Evolutionary conservation across 2,329 filamentous ascomycete species (phyloP).

Genomic region (Aspergillus felis): DNA sequence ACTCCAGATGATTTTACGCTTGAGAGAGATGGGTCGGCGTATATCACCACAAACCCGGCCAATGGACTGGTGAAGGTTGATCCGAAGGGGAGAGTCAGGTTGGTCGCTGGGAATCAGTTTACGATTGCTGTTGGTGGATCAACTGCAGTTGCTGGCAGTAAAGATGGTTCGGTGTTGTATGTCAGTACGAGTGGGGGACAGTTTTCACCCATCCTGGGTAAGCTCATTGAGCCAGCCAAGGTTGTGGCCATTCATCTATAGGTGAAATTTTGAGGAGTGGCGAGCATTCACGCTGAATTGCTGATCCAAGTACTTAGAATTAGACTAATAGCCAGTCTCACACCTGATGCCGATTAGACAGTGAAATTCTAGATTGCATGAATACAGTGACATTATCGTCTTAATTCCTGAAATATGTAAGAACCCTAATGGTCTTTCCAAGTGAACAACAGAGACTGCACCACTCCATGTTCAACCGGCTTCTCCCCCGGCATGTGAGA

Average conservation of each 20-base stretch:
- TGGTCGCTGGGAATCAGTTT: slow-evolving; percentile 1
- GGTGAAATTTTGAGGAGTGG: too few species aligned
- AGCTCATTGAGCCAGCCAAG: slow-evolving; percentile 4
- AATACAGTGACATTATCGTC: too few species aligned
- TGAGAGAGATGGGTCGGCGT: slow-evolving; percentile 1
- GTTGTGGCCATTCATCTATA: not conserved
- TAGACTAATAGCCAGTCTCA: too few species aligned
- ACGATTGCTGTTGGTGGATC: not conserved
- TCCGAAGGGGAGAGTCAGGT: not conserved
- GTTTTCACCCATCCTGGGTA: slow-evolving; percentile 1
- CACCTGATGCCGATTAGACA: too few species aligned
- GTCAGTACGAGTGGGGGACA: slow-evolving; percentile 7
- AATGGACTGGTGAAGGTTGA: slow-evolving; percentile 5
- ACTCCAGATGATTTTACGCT: slow-evolving; percentile 4
- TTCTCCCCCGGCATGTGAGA: slow-evolving; percentile 14
- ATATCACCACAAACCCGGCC: slow-evolving; percentile 3
- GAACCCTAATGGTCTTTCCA: not conserved
- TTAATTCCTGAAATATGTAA: too few species aligned
- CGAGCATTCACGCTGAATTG: too few species aligned
- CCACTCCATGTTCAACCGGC: slow-evolving; percentile 13
- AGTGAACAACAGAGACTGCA: not conserved
- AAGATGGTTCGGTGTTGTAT: slow-evolving; percentile 2
- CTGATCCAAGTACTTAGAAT: too few species aligned
- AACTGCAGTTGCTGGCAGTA: not conserved
- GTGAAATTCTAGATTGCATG: too few species aligned